Evolutionary conservation across 495 filamentous ascomycete genomes (phyloP).

Genomic region (Lophiostoma macrostomum): DNA sequence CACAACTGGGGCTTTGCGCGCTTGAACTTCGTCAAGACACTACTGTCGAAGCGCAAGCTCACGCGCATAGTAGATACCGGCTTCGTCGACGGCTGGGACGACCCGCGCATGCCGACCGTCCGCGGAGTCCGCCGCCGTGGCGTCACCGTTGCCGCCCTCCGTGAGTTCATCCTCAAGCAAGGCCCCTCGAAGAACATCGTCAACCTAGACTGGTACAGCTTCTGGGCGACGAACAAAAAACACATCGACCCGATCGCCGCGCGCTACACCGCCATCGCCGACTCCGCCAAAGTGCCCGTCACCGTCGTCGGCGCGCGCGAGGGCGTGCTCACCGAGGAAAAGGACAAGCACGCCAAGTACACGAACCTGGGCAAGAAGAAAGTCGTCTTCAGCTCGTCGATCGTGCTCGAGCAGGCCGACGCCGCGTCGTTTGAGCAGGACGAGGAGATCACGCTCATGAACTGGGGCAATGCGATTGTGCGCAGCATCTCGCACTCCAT

Average conservation of each 20-base stretch:
- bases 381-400: slow-evolving; percentile 65
- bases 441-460: slow-evolving; percentile 94
- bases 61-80: slow-evolving; percentile 87
- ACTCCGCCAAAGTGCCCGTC: slow-evolving; percentile 64
- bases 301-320: slow-evolving; percentile 66
- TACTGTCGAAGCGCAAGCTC: slow-evolving; percentile 92
- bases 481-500: slow-evolving; percentile 64
- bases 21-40: slow-evolving; percentile 90
- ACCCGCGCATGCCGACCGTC: slow-evolving; percentile 92
- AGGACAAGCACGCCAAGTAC: slow-evolving; percentile 86
- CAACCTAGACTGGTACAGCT: slow-evolving; percentile 83
- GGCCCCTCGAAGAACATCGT: slow-evolving; percentile 85
- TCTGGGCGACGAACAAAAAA: slow-evolving; percentile 96
- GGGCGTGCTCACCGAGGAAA: slow-evolving; percentile 64
- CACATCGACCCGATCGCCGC: slow-evolving; percentile 86
- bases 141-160: slow-evolving; percentile 83
- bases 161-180: slow-evolving; percentile 91
- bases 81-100: slow-evolving; percentile 88
- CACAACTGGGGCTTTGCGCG: slow-evolving; percentile 97
- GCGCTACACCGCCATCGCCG: slow-evolving; percentile 75
- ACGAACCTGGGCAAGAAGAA: slow-evolving; percentile 78
- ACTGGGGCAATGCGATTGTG: slow-evolving; percentile 90
- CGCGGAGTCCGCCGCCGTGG: slow-evolving; percentile 84
- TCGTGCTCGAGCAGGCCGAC: slow-evolving; percentile 83
- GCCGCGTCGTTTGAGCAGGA: slow-evolving; percentile 74